Evolutionary conservation across 2,329 filamentous ascomycete species (phyloP), one percentile per base, ranked within the genome.

Genomic region (Lachnellula occidentalis): DNA sequence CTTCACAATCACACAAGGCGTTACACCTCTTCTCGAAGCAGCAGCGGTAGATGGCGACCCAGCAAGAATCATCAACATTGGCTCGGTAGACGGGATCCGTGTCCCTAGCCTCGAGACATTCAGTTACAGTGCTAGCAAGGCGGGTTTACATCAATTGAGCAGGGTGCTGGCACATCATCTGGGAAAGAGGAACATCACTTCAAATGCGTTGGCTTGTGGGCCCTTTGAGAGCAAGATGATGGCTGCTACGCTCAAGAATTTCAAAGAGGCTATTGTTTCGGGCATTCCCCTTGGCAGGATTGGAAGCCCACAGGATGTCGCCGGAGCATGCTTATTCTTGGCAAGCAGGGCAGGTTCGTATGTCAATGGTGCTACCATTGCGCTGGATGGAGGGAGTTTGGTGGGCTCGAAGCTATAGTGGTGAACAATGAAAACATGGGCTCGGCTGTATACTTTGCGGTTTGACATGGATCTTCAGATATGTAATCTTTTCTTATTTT

Each of bases 191-290:
- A 75, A 79, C 51, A 78, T 87, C 56, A 87, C 83, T 36, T 78
- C 74, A 58, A 90, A 90, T 66, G 82, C 83, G 3, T 71, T 90
- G 53, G 87, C 87, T 5, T 89, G 86, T 57, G 87, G 87, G 3
- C 86, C 86, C 3, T 87, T 87, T 57, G 76, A 83, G 60, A 85
- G 83, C 17, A 86, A 84, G 65, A 87, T 88, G 78, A 89, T 88
- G 86, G 85, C 83, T 39, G 78, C 81, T 1, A 88, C 86, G 71
- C 77, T 86, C 62, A 72, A 80, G 53, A 75, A 83, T 34, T 78
- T 78, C 55, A 74, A 78, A 47, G 78, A 81, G 4, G 68, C 69
- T 6, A 84, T 87, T 61, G 75, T 76, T 54, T 72, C 70, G 0
- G 77, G 82, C 3, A 83, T 87, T 56, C 87, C 87, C 9, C 66